Percentiles rank a stretch among this genome's conserved stretches.
Conservation (phyloP, 805 yeast species). For the Schizosaccharomyces japonicus region DNA sequence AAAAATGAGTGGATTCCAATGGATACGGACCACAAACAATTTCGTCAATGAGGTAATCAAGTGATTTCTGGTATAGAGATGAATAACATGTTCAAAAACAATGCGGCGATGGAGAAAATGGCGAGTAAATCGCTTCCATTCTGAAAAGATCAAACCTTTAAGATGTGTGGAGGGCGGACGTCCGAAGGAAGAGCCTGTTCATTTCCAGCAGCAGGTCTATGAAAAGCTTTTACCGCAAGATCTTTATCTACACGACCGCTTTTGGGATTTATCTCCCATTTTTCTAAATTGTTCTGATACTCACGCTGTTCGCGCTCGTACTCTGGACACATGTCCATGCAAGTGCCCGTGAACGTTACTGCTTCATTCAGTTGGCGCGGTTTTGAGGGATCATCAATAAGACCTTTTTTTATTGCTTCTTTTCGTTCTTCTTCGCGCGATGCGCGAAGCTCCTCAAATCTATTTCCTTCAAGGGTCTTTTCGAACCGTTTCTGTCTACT, state of each 20-base stretch:
- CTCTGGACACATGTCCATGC: slow-evolving; percentile 83
- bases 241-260: slow-evolving; percentile 32
- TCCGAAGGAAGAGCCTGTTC: slow-evolving; percentile 95
- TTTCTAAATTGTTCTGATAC: slow-evolving; percentile 64
- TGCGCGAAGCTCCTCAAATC: slow-evolving; percentile 27
- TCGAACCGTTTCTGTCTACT: not conserved
- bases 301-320: slow-evolving; percentile 76
- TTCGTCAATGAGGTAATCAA: slow-evolving; percentile 46
- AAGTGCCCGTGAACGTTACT: slow-evolving; percentile 64
- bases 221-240: slow-evolving; percentile 70
- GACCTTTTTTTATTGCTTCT: slow-evolving; percentile 54
- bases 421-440: slow-evolving; percentile 53
- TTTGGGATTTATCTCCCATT: slow-evolving; percentile 44
- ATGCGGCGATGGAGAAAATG: not conserved
- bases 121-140: not conserved
- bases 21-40: slow-evolving; percentile 21
- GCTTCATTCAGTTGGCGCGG: slow-evolving; percentile 74
- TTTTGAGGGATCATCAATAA: slow-evolving; percentile 70
- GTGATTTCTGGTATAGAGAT: slow-evolving; percentile 21
- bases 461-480: not conserved
- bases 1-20: slow-evolving; percentile 63
- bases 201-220: slow-evolving; percentile 94
- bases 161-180: slow-evolving; percentile 72
- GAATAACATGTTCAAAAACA: slow-evolving; percentile 8
- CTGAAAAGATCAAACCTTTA: slow-evolving; percentile 15